Percentiles rank a stretch among this genome's conserved stretches.
phyloP scores from a whole-genome alignment of 768 basidiomycete genomes.

The Rhizopogon roseolus region DNA sequence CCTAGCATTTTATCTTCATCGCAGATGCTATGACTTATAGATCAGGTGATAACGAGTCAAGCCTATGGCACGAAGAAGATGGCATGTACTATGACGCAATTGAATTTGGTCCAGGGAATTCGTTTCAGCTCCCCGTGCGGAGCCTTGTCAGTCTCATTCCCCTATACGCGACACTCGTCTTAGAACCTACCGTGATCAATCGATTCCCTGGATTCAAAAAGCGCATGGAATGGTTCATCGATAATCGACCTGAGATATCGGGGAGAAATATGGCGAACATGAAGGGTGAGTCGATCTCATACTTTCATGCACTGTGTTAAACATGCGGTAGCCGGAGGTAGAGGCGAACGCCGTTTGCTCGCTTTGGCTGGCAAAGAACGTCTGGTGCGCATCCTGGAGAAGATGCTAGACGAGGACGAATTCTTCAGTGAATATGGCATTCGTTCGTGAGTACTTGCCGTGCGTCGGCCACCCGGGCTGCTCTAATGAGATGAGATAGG shows the following conservation, averaged over 20 bases:
- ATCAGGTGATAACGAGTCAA: constrained; percentile 69
- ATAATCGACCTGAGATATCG: constrained; percentile 85
- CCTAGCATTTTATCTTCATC: constrained; percentile 94
- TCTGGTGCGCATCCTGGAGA: constrained; percentile 80
- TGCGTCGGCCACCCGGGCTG: background rate
- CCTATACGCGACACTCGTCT: constrained; percentile 88
- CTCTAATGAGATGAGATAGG: constrained; percentile 33
- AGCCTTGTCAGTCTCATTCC: constrained; percentile 98
- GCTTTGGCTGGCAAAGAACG: constrained; percentile 92
- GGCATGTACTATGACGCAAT: constrained; percentile 99
- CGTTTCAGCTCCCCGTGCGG: constrained; percentile 89
- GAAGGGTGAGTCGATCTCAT: constrained; percentile 48
- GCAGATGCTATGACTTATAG: constrained; percentile 97
- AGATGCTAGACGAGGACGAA: constrained; percentile 97
- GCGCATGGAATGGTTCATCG: constrained; percentile 97
- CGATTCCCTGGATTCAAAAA: constrained; percentile 98
- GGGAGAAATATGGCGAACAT: constrained; percentile 95
- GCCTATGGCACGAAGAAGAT: constrained; percentile 94
- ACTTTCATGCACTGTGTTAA: background rate
- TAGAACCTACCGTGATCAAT: constrained; percentile 86
- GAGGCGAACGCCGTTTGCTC: constrained; percentile 80
- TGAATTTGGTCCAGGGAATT: constrained; percentile 73
- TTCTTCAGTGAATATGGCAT: constrained; percentile 96
- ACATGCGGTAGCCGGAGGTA: constrained; percentile 44
- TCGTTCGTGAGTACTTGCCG: constrained; percentile 63